A percentile compares a stretch with the other conserved stretches of the same genome.
Conservation (phyloP, 352 stramenopile genomes). For the Globisporangium canariense region DNA sequence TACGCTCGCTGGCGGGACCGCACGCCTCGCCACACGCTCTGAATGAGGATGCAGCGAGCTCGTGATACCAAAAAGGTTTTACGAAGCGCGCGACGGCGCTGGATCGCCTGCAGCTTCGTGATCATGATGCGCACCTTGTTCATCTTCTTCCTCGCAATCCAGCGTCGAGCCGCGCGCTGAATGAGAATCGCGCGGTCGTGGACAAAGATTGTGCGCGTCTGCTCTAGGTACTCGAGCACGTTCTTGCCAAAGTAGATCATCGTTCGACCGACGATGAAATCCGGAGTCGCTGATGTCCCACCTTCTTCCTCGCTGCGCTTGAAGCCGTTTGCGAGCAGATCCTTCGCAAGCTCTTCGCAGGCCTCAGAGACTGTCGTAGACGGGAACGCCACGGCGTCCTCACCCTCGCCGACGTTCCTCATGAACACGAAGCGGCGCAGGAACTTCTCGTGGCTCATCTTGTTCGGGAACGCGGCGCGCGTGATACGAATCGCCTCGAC, state of each 20-base stretch:
- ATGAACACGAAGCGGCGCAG: conserved; percentile 79
- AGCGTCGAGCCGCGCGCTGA: conserved; percentile 49
- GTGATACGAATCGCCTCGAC: conserved; percentile 91
- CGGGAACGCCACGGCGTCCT: conserved; percentile 14
- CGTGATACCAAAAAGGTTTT: conserved; percentile 42
- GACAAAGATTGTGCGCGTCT: conserved; percentile 63
- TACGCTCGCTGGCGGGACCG: conserved; percentile 53
- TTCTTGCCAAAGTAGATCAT: conserved; percentile 94
- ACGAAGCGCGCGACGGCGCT: conserved; percentile 45
- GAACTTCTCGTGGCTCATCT: conserved; percentile 92
- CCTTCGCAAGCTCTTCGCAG: conserved; percentile 53
- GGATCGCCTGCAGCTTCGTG: conserved; percentile 51
- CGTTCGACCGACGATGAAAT: conserved; percentile 82
- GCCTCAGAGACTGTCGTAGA: conserved; percentile 57
- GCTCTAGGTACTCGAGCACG: conserved; percentile 90
- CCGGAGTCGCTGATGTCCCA: conserved; percentile 35
- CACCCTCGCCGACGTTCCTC: conserved; percentile 28
- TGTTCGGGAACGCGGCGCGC: conserved; percentile 89
- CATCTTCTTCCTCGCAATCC: conserved; percentile 50
- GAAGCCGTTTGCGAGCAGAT: conserved; percentile 50
- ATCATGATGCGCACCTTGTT: conserved; percentile 50
- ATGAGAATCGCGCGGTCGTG: conserved; percentile 65
- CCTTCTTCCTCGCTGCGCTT: conserved; percentile 27
- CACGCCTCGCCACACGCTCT: conserved; percentile 75
- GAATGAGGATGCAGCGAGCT: conserved; percentile 44